Base-by-base conservation (phyloP, 2,329 filamentous ascomycete species). In the Stagonosporopsis vannaccii region DNA sequence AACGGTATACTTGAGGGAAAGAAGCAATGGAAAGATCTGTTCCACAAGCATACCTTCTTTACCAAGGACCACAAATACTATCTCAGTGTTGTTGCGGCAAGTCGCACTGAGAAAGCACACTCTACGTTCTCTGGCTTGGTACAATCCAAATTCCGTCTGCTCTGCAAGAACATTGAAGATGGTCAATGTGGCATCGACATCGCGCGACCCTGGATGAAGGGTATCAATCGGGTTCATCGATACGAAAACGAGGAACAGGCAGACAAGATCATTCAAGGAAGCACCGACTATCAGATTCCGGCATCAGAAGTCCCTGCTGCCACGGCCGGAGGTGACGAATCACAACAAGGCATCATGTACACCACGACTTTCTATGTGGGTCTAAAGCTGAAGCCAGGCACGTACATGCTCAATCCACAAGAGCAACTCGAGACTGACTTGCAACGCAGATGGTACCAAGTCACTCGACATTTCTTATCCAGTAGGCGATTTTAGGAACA, bases 331-430 rank as follows among this genome's bases (percentile, higher is more conserved):
- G n/a, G 77, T 32, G 74, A 76, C n/a, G 73, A 77, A 8, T 70
- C 74, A 36, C 67, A 71, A 25, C 75, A 75, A 30, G 77, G 78
- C 49, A 82, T 81, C 41, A 78, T 98, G 25, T 96, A 91, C 73
- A 98, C 94, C 0, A 92, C 92, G 22, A 97, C 93, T 1, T 94
- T 93, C 75, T 99, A 98, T 73, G 92, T 99, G 70, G 95, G 95
- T 32, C 82, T 98, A 43, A 90, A 94, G 67, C 79, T 97, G 51
- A 83, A 84, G 33, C 85, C 88, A 80, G 89, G 91, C 92, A 83
- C 73, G 85, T 79, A 49, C 17, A 6, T 12, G 11, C 37, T 1
- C 26, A 28, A 7, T 5, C 11, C 30, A 6, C 26, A 37, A 4
- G n/a, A 26, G 25, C 5, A 30, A 28, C 8, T 28, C 40, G 11